Evolutionary conservation across 2,329 filamentous ascomycete species (phyloP), one percentile per base, ranked within the genome.

Genomic region (Phoma sp.): DNA sequence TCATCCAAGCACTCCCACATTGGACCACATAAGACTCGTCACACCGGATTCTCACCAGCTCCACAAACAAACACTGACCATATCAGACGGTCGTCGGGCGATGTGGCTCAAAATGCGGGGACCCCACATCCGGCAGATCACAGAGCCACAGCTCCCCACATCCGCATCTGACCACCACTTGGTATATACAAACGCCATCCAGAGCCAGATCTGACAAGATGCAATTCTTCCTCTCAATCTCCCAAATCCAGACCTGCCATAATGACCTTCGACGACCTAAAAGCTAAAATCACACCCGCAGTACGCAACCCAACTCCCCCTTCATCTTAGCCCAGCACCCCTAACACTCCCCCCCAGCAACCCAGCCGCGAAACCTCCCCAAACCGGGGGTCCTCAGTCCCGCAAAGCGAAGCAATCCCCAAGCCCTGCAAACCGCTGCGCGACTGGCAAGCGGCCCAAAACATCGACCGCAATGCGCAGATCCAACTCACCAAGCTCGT

Each of bases 401-500:
- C 71, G 5, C 76, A 79, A 61, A 63, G 65, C 13, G 65, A 68
- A 24, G 76, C 74, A 33, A 74, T 77, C 1, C 69, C 74, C 42
- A 60, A 67, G 23, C 64, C 71, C 1, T 69, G 72, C 42, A 71
- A 70, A 48, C 60, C 70, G 7, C 64, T 78, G 8, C 62, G 66
- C 9, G 59, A 70, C 61, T 79, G 77, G 76, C 75, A 76, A 47
- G 51, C 66, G 22, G 60, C 65, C 30, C 64, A 71, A 30, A 68
- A 68, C 36, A 81, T 83, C 66, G 75, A 82, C 55, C 61, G 65
- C 13, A 58, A 71, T 41, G 68, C 75, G 27, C 80, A 82, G 55
- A 75, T 83, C 59, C 75, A 77, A 52, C 65, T 84, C 18, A 76
- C 73, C 6, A 79, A 79, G 52, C 56, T 83, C 4, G 74, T 75